A percentile compares a stretch with the other conserved stretches of the same genome.
phyloP scores from a whole-genome alignment of 2,329 filamentous ascomycete species.

The Sporothrix dimorphospora region DNA sequence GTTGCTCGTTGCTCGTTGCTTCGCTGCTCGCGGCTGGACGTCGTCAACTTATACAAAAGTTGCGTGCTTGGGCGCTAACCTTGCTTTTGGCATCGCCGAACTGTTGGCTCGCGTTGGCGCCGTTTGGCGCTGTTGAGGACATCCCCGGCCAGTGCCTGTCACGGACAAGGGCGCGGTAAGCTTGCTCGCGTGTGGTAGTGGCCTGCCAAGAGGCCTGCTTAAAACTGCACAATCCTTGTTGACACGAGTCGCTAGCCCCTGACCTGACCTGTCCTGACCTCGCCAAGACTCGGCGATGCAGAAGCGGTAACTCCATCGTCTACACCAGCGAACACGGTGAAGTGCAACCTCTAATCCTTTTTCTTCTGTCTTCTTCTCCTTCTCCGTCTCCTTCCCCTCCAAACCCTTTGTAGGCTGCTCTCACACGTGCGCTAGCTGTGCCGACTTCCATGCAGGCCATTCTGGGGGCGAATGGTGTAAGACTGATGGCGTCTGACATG shows the following conservation, averaged over 20 bases:
- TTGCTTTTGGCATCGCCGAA: neutral
- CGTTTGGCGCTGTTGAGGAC: neutral
- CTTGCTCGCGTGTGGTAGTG: neutral
- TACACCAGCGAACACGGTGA: too few species aligned
- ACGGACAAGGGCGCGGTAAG: neutral
- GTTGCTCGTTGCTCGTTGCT: too few species aligned
- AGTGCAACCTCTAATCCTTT: neutral
- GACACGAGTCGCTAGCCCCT: neutral
- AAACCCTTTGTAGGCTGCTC: too few species aligned
- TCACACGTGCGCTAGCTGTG: too few species aligned
- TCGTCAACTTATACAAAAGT: conserved; percentile 23
- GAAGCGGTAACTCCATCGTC: conserved; percentile 11
- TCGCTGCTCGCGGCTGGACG: too few species aligned
- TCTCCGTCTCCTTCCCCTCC: neutral
- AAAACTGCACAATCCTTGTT: neutral
- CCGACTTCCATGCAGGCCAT: neutral
- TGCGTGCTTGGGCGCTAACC: conserved; percentile 22
- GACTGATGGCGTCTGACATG: neutral
- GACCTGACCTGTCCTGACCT: neutral
- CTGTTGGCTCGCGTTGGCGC: neutral
- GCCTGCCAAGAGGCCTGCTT: neutral
- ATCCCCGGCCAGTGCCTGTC: too few species aligned
- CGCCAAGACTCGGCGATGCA: conserved; percentile 13
- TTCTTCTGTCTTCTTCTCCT: neutral
- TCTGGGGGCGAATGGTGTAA: neutral